A percentile compares a stretch with the other conserved stretches of the same genome.
These are phyloP conservation scores for Ormosia semicastrata DNA, from an alignment of 306 rosid genomes.

Conservation along the genomic window DNA sequence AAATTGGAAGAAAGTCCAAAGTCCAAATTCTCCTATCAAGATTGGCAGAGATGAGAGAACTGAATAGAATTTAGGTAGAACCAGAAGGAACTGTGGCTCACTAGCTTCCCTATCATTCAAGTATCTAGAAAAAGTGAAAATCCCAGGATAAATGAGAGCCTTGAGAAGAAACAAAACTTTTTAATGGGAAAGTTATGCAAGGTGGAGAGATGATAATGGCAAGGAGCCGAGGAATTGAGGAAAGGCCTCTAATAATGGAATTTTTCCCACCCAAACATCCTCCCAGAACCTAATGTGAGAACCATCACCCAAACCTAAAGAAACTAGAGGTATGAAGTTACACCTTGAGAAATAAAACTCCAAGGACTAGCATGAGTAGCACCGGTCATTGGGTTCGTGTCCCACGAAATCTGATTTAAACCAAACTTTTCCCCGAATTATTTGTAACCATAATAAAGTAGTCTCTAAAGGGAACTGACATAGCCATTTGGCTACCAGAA, in stretches of 20 bases:
- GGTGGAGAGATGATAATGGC: background rate
- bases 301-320: too few relatives aligned
- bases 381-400: background rate
- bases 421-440: background rate
- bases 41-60: too few relatives aligned
- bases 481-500: background rate
- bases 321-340: too few relatives aligned
- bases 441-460: too few relatives aligned
- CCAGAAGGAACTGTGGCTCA: background rate
- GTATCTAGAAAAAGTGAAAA: background rate
- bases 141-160: background rate
- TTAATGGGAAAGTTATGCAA: background rate
- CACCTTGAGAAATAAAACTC: background rate
- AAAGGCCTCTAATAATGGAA: too few relatives aligned
- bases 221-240: too few relatives aligned
- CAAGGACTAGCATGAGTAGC: background rate
- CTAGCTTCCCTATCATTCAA: background rate
- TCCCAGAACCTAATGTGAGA: too few relatives aligned
- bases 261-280: too few relatives aligned
- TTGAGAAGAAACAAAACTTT: background rate
- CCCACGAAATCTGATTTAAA: background rate
- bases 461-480: too few relatives aligned
- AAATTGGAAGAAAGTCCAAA: too few relatives aligned
- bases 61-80: too few relatives aligned
- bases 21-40: too few relatives aligned